phyloP scores from a whole-genome alignment of 2,329 filamentous ascomycete species.

The Calonectria pseudoreteaudii region DNA sequence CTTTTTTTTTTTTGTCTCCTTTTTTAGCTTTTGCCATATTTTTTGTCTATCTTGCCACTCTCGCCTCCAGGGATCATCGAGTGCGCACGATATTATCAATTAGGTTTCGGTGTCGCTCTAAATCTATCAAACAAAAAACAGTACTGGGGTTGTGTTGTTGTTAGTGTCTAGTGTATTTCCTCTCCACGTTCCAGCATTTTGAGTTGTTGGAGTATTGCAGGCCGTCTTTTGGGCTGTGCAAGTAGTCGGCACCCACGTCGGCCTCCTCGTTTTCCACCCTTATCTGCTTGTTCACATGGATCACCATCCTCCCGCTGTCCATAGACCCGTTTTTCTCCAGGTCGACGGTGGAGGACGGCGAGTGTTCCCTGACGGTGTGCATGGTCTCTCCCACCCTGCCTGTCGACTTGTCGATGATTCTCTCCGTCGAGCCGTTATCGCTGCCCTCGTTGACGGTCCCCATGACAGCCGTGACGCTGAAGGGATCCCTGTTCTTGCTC shows the following conservation, averaged over 20 bases:
- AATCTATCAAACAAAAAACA: not conserved
- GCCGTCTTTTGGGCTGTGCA: slow-evolving; percentile 5
- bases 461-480: slow-evolving; percentile 26
- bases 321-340: slow-evolving; percentile 13
- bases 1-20: not conserved
- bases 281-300: slow-evolving; percentile 27
- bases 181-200: slow-evolving; percentile 14
- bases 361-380: not conserved
- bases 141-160: not conserved
- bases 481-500: slow-evolving; percentile 25
- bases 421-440: slow-evolving; percentile 19
- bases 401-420: slow-evolving; percentile 17
- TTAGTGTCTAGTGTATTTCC: not conserved
- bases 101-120: not conserved
- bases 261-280: slow-evolving; percentile 9
- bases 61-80: not conserved
- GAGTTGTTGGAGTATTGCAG: not conserved
- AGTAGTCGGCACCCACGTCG: not conserved
- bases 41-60: not conserved
- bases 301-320: slow-evolving; percentile 17
- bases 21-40: not conserved
- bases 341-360: slow-evolving; percentile 6
- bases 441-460: slow-evolving; percentile 21
- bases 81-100: not conserved
- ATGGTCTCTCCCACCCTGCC: not conserved